Base-by-base conservation (phyloP, 257 asterid species). In the Solanum infundibuliforme region DNA sequence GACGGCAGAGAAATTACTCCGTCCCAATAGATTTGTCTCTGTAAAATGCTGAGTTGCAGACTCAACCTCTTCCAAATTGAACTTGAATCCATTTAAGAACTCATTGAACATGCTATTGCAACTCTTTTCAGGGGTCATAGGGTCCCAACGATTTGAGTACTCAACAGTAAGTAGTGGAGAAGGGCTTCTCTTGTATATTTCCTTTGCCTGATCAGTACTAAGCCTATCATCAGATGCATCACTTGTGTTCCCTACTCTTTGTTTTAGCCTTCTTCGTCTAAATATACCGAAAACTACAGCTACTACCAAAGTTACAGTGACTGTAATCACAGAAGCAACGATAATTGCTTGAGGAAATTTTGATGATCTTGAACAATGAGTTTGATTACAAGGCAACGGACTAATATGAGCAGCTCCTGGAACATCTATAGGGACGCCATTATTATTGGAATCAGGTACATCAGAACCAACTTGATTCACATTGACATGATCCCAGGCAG, bases 31-130 rank as follows among this genome's bases (percentile, higher is more conserved):
- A 81, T 94, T 95, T 89, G 21, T 88, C 87, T 94, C 98, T 0
- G 98, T 95, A 91, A 97, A 97, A 91, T 97, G 98, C 86, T 93
- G 99, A 12, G 99, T 95, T 16, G 99, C 99, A 1, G 98, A 97
- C 87, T 97, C 98, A 34, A 97, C 92, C 83, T 97, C 99, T 87
- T 97, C 99, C 90, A 95, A 41, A 27, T 96, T 97, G 39, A 94
- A 96, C 90, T 91, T 95, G 12, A 88, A 90, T 21, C 94, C 94
- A 14, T 38, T 90, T 35, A 89, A 87, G 86, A 89, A 85, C 8
- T 87, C 94, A 12, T 89, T 85, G 73, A 90, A 86, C 85, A 90
- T 36, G 21, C 92, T 94, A 11, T 69, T 85, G 88, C 90, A 90
- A 69, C 89, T 94, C 84, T 84, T 91, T 81, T 88, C 90, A 8